Evolutionary conservation across 306 rosid species (phyloP), one percentile per base, ranked within the genome.

Genomic region (Amphicarpaea edgeworthii): DNA sequence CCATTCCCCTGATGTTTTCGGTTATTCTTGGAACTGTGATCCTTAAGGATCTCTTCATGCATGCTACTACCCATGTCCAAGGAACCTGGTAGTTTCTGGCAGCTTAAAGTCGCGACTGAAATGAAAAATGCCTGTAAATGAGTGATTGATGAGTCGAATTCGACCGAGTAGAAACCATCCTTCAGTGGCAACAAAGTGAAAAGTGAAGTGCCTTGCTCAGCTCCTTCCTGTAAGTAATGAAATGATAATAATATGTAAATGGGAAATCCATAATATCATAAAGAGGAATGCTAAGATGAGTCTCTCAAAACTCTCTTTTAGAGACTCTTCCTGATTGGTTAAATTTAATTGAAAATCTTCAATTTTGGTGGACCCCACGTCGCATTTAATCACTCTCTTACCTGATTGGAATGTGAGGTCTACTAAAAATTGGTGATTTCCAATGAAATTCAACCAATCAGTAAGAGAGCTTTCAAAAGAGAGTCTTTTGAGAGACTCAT

Each of bases 61-160:
- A 72, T 65, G 53, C 72, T 76, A 47, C 72, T 77, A 26, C n/a
- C n/a, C n/a, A 53, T 79, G 82, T 70, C 88, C 1, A 77, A 75
- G 57, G 77, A 72, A 57, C 82, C 79, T 32, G 83, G 70, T 26
- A 77, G 72, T 70, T 82, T 91, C 75, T 83, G 89, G 77, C 87
- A 47, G 83, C 85, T 88, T 71, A 87, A 73, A 57, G 81, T 51
- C 2, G 87, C 63, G 30, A 94, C 95, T 34, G 90, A 88, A 62
- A 84, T 83, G 93, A 87, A 94, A 85, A 94, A 94, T 7, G 97
- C 96, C 73, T 94, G 98, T 24, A 94, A 79, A 65, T 76, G 74
- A 79, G 92, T 81, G 79, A 94, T 85, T 12, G 90, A 75, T 14
- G 95, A 76, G 67, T 77, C 80, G 81, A 90, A 94, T 49, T 89